A percentile compares a stretch with the other conserved stretches of the same genome.
These are phyloP conservation scores for Ogataea ganodermae DNA, from an alignment of 805 yeast genomes.

Conservation along the genomic window DNA sequence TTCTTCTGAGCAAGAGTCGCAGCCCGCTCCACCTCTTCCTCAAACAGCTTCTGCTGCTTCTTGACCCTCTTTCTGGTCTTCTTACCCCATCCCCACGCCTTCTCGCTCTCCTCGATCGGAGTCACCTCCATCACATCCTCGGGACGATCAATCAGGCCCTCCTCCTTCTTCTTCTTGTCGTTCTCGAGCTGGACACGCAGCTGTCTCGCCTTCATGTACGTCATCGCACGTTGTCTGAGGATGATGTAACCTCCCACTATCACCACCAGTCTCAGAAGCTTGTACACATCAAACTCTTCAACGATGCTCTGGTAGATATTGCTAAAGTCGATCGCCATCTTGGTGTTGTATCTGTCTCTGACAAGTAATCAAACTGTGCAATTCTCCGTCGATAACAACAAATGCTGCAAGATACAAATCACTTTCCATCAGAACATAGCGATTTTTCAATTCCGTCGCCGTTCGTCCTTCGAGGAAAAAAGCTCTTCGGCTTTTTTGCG, in stretches of 20 bases:
- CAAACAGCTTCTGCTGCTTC: slow-evolving; percentile 54
- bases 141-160: slow-evolving; percentile 35
- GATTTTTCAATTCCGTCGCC: neutral
- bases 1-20: slow-evolving; percentile 37
- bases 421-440: neutral
- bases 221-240: slow-evolving; percentile 55
- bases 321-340: slow-evolving; percentile 30
- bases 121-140: slow-evolving; percentile 31
- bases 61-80: slow-evolving; percentile 62
- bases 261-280: slow-evolving; percentile 48
- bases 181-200: slow-evolving; percentile 45
- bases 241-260: slow-evolving; percentile 66
- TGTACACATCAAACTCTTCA: slow-evolving; percentile 46
- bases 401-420: no score
- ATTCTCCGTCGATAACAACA: neutral
- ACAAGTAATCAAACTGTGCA: neutral
- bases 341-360: no score
- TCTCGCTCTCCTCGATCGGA: slow-evolving; percentile 39
- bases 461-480: neutral
- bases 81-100: slow-evolving; percentile 79
- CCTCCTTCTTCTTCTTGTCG: slow-evolving; percentile 47
- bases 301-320: slow-evolving; percentile 39
- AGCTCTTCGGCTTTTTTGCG: neutral
- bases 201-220: slow-evolving; percentile 59
- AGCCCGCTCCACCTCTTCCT: slow-evolving; percentile 46